Base-by-base conservation (phyloP, 2,329 filamentous ascomycete genomes). In the Escovopsis weberi region DNA sequence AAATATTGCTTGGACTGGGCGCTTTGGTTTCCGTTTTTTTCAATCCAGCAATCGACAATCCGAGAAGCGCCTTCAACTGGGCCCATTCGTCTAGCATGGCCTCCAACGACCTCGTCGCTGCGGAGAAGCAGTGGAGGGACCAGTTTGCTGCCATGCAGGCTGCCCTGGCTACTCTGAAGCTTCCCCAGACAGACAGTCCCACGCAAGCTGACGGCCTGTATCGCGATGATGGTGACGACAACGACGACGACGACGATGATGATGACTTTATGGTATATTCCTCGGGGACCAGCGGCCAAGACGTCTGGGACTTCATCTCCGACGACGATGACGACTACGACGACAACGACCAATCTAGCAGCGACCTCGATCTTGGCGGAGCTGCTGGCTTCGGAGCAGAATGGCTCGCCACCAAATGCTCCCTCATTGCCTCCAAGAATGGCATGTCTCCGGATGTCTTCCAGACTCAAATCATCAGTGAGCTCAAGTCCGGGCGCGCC, bases 291-390 rank as follows among this genome's bases (percentile, higher is more conserved):
- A 77, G 74, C 15, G 75, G 76, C 5, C 83, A 89, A 45, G 87
- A 95, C 61, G 80, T 95, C 9, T 95, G 89, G 89, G 88, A 95
- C 58, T 78, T 93, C 45, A 85, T 94, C 55, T 86, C 80, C 45
- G 82, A 88, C 45, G 82, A 88, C 39, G 80, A 82, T 23, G 76
- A 78, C 18, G 80, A 80, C 43, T 68, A 74, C 7, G 65, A 74
- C 57, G 81, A 75, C 53, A 81, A 78, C 51, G 83, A 84, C 47
- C 64, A 76, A 28, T 74, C 80, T 39, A 62, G 45, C 39, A 64
- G 52, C 10, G 52, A 40, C 10, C 48, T 51, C 7, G 54, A 55
- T 26, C 55, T 54, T 40, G 44, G 59, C 18, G 42, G 51, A 32
- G 51, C 52, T 38, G 46, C 53, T 4, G 55, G 54, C 3, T 80